Conservation (phyloP, 306 rosid genomes). For the Nissolia schottii region DNA sequence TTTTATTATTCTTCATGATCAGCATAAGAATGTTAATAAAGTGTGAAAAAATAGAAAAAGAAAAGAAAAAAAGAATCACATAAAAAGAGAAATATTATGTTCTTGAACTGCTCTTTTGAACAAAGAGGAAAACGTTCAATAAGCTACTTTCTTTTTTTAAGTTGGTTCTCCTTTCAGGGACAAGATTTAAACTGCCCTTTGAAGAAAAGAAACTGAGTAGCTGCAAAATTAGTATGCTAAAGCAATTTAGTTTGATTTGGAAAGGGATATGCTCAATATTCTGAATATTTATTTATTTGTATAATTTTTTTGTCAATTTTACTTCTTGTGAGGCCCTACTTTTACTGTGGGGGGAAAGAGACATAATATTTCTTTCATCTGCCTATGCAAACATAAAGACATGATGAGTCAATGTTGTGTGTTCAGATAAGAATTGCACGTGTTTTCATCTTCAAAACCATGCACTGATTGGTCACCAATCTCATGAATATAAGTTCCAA, state of each 20-base stretch:
- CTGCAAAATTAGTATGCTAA: conserved; percentile 12
- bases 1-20: conserved; percentile 12
- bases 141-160: not conserved
- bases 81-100: conserved; percentile 14
- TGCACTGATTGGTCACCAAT: conserved; percentile 4
- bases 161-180: conserved; percentile 27
- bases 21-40: conserved; percentile 19
- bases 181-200: conserved; percentile 32
- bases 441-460: conserved; percentile 12
- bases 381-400: conserved; percentile 22
- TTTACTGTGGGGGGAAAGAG: conserved; percentile 19
- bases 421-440: conserved; percentile 24
- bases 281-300: not conserved
- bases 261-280: not conserved
- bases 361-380: conserved; percentile 3
- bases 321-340: conserved; percentile 10
- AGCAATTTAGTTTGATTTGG: conserved; percentile 11
- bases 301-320: not conserved
- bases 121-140: conserved; percentile 25
- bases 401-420: conserved; percentile 5
- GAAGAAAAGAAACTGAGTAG: conserved; percentile 23
- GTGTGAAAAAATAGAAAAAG: not conserved
- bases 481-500: not conserved
- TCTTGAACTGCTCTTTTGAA: not conserved
- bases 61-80: conserved; percentile 13